A percentile compares a stretch with the other conserved stretches of the same genome.
Evolutionary conservation across 2,329 filamentous ascomycete species (phyloP).

Genomic region (Sclerotinia subarctica): DNA sequence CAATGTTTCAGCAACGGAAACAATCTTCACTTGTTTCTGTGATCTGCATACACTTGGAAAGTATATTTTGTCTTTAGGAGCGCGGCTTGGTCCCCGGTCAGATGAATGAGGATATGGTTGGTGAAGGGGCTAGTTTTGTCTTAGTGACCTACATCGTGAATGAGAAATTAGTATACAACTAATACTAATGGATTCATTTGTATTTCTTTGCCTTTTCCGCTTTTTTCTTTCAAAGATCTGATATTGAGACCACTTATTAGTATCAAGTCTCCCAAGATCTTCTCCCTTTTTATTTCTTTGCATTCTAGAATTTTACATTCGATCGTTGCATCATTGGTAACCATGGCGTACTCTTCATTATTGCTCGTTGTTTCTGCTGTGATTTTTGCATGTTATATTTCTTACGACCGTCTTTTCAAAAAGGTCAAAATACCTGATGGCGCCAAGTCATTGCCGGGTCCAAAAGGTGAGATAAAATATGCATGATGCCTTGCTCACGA

Average conservation of each 20-base stretch:
- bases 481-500: neutral
- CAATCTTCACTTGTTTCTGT: neutral
- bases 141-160: neutral
- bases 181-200: neutral
- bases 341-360: constrained; percentile 15
- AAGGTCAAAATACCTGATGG: constrained; percentile 21
- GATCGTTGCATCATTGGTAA: constrained; percentile 4
- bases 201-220: neutral
- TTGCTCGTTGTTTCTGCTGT: constrained; percentile 6
- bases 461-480: constrained; percentile 19
- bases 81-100: neutral
- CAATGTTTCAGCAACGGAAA: constrained; percentile 10
- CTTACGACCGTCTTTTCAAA: constrained; percentile 13
- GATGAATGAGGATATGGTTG: neutral
- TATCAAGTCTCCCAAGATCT: constrained; percentile 1
- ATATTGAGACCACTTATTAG: neutral
- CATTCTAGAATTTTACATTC: neutral
- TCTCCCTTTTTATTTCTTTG: neutral
- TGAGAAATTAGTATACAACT: neutral
- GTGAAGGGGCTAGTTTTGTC: neutral
- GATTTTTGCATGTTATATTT: constrained; percentile 14
- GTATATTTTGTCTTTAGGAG: neutral
- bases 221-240: neutral
- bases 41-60: neutral
- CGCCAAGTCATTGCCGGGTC: constrained; percentile 22